phyloP scores from a whole-genome alignment of 495 filamentous ascomycete genomes.

The Xanthoparmelia taractica region DNA sequence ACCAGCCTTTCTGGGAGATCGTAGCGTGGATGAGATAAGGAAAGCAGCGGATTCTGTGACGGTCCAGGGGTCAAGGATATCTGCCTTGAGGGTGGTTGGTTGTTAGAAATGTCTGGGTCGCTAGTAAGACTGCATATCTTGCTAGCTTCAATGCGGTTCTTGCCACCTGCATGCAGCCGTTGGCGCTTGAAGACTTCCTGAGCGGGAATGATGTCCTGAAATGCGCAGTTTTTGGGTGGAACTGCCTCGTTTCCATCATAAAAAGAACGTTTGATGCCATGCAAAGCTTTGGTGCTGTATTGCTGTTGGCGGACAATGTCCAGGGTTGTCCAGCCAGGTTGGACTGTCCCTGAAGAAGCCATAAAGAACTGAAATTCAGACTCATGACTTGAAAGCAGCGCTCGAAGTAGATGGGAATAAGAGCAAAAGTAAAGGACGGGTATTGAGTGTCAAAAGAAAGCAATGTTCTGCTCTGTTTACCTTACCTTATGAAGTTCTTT shows the following conservation, averaged over 20 bases:
- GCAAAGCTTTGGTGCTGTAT: conserved; percentile 3
- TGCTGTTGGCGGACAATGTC: conserved; percentile 17
- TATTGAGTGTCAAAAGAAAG: too few relatives aligned
- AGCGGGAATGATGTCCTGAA: conserved; percentile 10
- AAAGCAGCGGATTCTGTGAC: conserved; percentile 52
- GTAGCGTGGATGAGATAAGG: conserved; percentile 57
- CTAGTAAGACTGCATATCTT: conserved; percentile 27
- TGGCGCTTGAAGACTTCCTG: conserved; percentile 18
- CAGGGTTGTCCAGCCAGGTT: conserved; percentile 6
- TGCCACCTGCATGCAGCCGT: conserved; percentile 25
- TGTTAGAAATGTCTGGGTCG: neutral
- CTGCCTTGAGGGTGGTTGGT: conserved; percentile 44
- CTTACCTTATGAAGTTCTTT: too few relatives aligned
- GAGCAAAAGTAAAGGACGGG: neutral
- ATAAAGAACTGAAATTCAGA: neutral
- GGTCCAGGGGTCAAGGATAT: conserved; percentile 42
- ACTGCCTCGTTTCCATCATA: neutral
- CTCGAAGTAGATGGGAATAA: neutral
- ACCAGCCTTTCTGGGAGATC: conserved; percentile 54
- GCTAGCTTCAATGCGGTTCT: conserved; percentile 36
- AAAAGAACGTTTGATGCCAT: conserved; percentile 15
- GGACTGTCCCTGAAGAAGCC: neutral
- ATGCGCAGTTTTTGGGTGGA: neutral
- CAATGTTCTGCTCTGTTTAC: too few relatives aligned
- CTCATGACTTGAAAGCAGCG: neutral